Evolutionary conservation across 352 stramenopile genomes (phyloP).

Genomic region (Globisporangium solare): DNA sequence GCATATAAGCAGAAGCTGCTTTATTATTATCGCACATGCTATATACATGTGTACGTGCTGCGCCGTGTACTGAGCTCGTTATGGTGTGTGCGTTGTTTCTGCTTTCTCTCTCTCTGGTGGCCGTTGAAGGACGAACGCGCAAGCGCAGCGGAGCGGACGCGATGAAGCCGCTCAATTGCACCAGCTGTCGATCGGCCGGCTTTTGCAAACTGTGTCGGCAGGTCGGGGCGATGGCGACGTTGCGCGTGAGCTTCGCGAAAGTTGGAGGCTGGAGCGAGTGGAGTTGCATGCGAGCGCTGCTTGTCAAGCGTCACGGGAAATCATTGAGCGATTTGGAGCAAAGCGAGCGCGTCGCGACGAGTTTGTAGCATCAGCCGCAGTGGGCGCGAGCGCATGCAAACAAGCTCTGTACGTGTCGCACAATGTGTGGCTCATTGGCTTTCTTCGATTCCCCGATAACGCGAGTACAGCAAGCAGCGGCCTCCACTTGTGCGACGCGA

Average conservation of each 20-base stretch:
- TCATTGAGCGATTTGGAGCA: neutral
- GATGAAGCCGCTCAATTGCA: neutral
- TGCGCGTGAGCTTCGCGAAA: neutral
- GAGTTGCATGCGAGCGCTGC: neutral
- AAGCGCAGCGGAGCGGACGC: neutral
- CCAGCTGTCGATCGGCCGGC: conserved; percentile 6
- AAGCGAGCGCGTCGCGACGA: conserved; percentile 1
- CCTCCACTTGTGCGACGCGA: conserved; percentile 34
- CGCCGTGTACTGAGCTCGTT: too few relatives aligned
- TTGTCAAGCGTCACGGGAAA: neutral
- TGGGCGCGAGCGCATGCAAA: neutral
- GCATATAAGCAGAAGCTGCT: neutral
- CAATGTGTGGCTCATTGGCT: conserved; percentile 41
- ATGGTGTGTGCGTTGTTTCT: neutral
- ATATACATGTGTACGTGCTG: too few relatives aligned
- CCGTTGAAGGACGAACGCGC: neutral
- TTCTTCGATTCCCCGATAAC: conserved; percentile 30
- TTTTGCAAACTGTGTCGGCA: neutral
- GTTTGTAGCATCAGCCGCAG: neutral
- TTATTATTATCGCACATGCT: too few relatives aligned
- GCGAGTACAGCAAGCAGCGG: conserved; percentile 10
- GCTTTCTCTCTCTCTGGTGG: too few relatives aligned
- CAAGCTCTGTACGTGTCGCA: conserved; percentile 28
- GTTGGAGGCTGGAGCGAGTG: neutral
- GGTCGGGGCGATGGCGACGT: neutral